Conservation (phyloP, 805 yeast genomes). For the Spathaspora arborariae region DNA sequence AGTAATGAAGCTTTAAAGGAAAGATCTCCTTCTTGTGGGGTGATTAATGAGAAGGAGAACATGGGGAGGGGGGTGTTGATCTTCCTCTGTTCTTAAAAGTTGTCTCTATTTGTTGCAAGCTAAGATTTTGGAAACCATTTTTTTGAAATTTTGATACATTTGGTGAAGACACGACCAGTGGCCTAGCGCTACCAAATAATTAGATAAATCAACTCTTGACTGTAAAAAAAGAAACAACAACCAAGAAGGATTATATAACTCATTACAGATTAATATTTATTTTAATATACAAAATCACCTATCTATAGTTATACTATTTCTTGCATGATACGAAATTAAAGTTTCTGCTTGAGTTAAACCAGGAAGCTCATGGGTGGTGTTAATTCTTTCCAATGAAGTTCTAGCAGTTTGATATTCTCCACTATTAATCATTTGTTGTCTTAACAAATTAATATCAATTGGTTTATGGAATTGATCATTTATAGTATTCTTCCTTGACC, state of each 20-base stretch:
- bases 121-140: not conserved
- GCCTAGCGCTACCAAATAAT: not conserved
- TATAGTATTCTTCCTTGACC: conserved; percentile 14
- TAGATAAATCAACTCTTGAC: not conserved
- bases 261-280: not conserved
- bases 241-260: not conserved
- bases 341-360: conserved; percentile 50
- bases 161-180: not conserved
- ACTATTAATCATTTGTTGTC: conserved; percentile 33
- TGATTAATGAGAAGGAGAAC: conserved; percentile 35
- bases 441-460: conserved; percentile 28
- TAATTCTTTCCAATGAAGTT: conserved; percentile 36
- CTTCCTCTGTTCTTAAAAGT: no score
- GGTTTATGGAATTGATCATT: conserved; percentile 30
- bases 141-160: not conserved
- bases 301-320: conserved; percentile 35
- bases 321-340: conserved; percentile 39
- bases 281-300: conserved; percentile 1
- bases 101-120: no score
- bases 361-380: conserved; percentile 45
- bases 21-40: conserved; percentile 22
- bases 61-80: conserved; percentile 16
- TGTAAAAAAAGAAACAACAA: not conserved
- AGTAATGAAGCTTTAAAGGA: conserved; percentile 47
- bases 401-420: conserved; percentile 35